phyloP scores from a whole-genome alignment of 169 alveolate genomes.

The Cryptosporidium canis region DNA sequence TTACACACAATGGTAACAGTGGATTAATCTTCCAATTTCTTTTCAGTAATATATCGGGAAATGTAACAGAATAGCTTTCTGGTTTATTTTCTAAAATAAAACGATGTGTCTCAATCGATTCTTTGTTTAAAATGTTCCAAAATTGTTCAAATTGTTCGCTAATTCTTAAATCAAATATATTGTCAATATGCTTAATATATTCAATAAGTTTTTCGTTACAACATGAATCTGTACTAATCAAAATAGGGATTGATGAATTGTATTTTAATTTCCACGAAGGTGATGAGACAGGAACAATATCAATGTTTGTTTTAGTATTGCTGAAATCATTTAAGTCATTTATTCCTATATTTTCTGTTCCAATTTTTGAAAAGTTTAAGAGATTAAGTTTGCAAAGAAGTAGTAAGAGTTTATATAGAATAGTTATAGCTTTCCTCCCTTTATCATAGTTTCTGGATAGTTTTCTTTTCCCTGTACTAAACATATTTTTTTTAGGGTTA shows the following conservation, averaged over 20 bases:
- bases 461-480: neutral
- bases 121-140: slow-evolving; percentile 14
- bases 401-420: slow-evolving; percentile 1
- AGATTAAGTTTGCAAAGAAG: slow-evolving; percentile 13
- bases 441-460: neutral
- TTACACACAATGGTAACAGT: slow-evolving; percentile 1
- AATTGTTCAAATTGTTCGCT: slow-evolving; percentile 13
- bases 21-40: slow-evolving; percentile 56
- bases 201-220: neutral
- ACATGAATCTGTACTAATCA: neutral
- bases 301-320: neutral
- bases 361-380: neutral
- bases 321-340: neutral
- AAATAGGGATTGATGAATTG: slow-evolving; percentile 1
- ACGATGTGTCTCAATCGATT: slow-evolving; percentile 17
- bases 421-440: slow-evolving; percentile 33
- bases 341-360: neutral
- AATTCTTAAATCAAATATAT: neutral
- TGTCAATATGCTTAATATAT: neutral
- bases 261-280: slow-evolving; percentile 14
- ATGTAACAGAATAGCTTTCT: neutral
- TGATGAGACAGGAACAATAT: slow-evolving; percentile 1
- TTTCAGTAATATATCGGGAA: slow-evolving; percentile 41
- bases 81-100: neutral
- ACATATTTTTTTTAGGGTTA: neutral